Base-by-base conservation (phyloP, 164 flowering plant species). In the Sedum album region DNA sequence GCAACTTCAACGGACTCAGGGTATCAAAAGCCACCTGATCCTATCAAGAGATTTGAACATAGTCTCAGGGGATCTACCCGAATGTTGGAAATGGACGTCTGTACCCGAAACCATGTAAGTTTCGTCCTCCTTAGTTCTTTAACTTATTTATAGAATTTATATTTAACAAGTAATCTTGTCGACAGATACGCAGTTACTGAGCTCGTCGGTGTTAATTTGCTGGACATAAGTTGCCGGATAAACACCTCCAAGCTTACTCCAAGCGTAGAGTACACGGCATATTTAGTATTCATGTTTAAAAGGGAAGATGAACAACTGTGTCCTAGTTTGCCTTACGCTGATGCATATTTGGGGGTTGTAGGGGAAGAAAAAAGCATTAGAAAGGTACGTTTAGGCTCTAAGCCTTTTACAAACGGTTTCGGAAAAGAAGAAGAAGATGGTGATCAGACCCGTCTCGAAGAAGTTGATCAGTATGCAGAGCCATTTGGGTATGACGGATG, bases 121-220 rank as follows among this genome's bases (percentile, higher is more conserved):
- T 55, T 25, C 60, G 15, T 4, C 51, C 13, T 46, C 1, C 13
- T 46, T 14, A 46, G 18, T 7, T 51, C 6, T 18, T 21, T 20
- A n/a, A 21, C n/a, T 51, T n/a, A 21, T 51, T 51, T 51, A 6
- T 51, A 6, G 9, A 18, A 44, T 44, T 4, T 7, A 4, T 2
- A 44, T 18, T n/a, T n/a, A n/a, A n/a, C n/a, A 6, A 51, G 21
- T 8, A 23, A 21, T 15, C 60, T 23, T 14, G 8, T 39, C 25
- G 60, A 14, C 31, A 55, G 60, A 6, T 55, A 55, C 17, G 60
- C 60, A 31, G 60, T 55, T 30, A 31, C 60, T 55, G 60, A 55
- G 60, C 30, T 55, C 25, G 2, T 55, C 1, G 60, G 31, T 13
- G 31, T 25, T 6, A 4, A 55, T 55, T 23, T 55, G 60, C 30